Conservation (phyloP, 2,329 filamentous ascomycete species). For the Byssoonygena ceratinophila region DNA sequence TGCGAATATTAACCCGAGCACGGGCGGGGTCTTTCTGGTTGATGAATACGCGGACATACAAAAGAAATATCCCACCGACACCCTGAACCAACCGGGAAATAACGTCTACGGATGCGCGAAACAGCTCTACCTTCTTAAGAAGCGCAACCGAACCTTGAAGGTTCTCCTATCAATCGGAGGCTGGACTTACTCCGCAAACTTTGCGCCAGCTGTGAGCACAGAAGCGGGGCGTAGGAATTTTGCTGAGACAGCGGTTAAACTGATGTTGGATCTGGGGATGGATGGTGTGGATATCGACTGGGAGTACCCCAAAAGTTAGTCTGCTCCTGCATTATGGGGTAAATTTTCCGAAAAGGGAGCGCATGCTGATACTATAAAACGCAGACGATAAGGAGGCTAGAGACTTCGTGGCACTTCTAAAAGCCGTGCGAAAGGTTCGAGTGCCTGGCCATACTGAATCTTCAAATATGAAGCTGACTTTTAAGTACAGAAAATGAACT, state of each 20-base stretch:
- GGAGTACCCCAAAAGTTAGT: constrained; percentile 37
- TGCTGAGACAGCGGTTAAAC: constrained; percentile 57
- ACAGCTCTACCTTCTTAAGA: constrained; percentile 65
- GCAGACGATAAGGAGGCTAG: constrained; percentile 35
- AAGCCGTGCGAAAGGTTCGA: constrained; percentile 32
- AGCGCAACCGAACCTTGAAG: constrained; percentile 64
- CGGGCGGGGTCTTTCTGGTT: constrained; percentile 65
- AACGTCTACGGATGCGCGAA: constrained; percentile 70
- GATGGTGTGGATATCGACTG: constrained; percentile 42
- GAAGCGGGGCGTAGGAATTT: constrained; percentile 53
- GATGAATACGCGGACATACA: constrained; percentile 59
- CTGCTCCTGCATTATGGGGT: not conserved
- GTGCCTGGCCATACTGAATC: too few relatives aligned
- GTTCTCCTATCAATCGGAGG: constrained; percentile 73
- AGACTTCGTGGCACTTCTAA: constrained; percentile 36
- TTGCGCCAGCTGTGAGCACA: constrained; percentile 56
- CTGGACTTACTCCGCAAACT: constrained; percentile 70
- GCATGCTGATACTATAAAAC: not conserved
- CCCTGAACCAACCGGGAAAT: constrained; percentile 55
- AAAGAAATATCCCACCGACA: constrained; percentile 60
- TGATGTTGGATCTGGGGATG: constrained; percentile 73
- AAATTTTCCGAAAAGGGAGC: not conserved
- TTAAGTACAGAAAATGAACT: constrained; percentile 26
- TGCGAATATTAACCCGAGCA: constrained; percentile 68
- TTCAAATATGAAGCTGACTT: not conserved